phyloP scores from a whole-genome alignment of 208 protist species.

The Phytomonas sp. region DNA sequence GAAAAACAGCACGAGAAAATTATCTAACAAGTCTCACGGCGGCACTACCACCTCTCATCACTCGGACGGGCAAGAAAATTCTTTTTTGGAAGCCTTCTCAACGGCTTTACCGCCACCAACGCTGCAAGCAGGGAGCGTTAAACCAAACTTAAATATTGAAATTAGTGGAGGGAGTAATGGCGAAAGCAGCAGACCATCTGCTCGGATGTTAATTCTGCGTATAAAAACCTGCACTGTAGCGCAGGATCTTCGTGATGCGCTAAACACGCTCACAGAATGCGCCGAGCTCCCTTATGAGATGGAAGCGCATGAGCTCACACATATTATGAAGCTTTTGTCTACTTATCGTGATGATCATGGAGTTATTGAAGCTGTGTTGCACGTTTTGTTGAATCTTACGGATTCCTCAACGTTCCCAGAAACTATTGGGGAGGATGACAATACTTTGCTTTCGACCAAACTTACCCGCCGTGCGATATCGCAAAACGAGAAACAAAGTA shows the following conservation, averaged over 20 bases:
- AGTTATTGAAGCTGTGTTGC: conserved; percentile 16
- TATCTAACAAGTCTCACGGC: background rate
- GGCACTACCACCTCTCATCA: background rate
- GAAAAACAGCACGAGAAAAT: conserved; percentile 1
- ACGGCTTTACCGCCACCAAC: background rate
- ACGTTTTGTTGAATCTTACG: conserved; percentile 45
- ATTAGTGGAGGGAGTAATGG: background rate
- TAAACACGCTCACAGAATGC: conserved; percentile 39
- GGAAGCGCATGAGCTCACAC: conserved; percentile 26
- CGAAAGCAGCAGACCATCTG: conserved; percentile 14
- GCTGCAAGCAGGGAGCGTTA: background rate
- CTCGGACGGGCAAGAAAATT: background rate
- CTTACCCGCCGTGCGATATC: conserved; percentile 10
- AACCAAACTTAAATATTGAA: background rate
- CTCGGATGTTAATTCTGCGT: conserved; percentile 59
- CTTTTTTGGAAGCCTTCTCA: background rate
- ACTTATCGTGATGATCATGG: conserved; percentile 10
- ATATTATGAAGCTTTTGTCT: conserved; percentile 30
- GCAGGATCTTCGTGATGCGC: conserved; percentile 73
- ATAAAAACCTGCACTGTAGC: conserved; percentile 66
- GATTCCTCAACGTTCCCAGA: conserved; percentile 37
- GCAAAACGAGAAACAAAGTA: conserved; percentile 30
- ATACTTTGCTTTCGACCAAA: conserved; percentile 14
- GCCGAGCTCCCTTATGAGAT: conserved; percentile 51
- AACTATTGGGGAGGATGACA: too few species aligned